Conservation (phyloP, 1,139 yeast species). For the Lodderomyces orthopsilosis region DNA sequence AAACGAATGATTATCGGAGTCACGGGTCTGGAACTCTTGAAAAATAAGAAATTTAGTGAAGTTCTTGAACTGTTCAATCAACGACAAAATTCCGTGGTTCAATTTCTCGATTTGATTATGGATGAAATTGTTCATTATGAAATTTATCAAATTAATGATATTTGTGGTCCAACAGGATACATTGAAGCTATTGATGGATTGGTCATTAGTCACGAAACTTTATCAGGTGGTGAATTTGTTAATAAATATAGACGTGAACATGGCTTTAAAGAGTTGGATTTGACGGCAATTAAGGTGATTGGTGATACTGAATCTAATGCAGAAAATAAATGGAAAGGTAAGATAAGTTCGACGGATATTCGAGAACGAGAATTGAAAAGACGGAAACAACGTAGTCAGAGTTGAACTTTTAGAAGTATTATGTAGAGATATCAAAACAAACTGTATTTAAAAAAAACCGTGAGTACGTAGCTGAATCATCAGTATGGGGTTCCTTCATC, state of each 20-base stretch:
- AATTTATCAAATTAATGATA: constrained; percentile 65
- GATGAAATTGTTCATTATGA: constrained; percentile 43
- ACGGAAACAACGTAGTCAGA: neutral
- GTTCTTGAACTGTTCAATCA: constrained; percentile 56
- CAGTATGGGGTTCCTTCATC: constrained; percentile 19
- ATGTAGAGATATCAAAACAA: constrained; percentile 5
- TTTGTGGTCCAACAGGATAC: constrained; percentile 94
- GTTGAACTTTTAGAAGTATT: neutral
- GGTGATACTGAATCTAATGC: constrained; percentile 51
- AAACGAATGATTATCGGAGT: constrained; percentile 70
- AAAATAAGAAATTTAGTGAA: constrained; percentile 71
- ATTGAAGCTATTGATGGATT: constrained; percentile 72
- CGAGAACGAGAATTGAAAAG: constrained; percentile 22
- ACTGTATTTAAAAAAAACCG: constrained; percentile 3
- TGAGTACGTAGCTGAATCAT: neutral
- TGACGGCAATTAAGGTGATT: constrained; percentile 67
- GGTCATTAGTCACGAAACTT: constrained; percentile 78
- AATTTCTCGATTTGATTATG: constrained; percentile 41
- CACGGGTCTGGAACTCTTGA: constrained; percentile 73
- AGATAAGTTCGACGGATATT: constrained; percentile 76
- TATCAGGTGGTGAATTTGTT: constrained; percentile 68
- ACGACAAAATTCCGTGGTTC: constrained; percentile 47
- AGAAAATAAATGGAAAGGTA: constrained; percentile 59
- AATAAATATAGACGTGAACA: constrained; percentile 60
- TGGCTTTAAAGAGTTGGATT: constrained; percentile 51